A percentile compares a stretch with the other conserved stretches of the same genome.
Conservation (phyloP, 805 yeast species). For the Clavispora asparagi region DNA sequence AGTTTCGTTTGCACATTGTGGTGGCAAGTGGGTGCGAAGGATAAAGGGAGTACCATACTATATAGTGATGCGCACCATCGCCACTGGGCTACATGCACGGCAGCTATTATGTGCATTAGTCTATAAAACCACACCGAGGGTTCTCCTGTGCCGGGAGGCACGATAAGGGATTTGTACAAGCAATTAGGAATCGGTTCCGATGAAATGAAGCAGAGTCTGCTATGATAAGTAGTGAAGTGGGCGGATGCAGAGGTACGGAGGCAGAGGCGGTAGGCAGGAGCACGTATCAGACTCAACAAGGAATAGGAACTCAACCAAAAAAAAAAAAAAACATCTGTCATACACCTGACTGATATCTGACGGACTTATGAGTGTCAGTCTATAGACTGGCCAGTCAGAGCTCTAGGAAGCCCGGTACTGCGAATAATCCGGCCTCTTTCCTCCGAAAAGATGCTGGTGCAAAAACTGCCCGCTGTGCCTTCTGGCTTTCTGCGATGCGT, state of each 20-base stretch:
- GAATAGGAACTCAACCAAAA: no score
- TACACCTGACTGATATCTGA: no score
- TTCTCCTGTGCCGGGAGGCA: neutral
- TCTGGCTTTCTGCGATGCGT: conserved; percentile 8
- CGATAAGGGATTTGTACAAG: neutral
- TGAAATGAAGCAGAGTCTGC: neutral
- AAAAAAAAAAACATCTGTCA: no score
- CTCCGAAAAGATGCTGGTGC: conserved; percentile 15
- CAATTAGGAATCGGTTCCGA: neutral
- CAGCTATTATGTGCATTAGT: neutral
- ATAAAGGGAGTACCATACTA: neutral
- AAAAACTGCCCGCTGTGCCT: conserved; percentile 14
- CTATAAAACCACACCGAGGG: neutral
- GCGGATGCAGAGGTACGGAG: no score
- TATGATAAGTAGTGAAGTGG: neutral
- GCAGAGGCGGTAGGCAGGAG: no score
- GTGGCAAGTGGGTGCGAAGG: neutral
- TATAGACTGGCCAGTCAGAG: no score
- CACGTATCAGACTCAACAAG: no score
- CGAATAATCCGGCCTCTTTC: conserved; percentile 14
- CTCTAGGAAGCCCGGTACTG: conserved; percentile 13
- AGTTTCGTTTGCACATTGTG: neutral
- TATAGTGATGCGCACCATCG: conserved; percentile 1
- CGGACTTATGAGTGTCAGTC: no score
- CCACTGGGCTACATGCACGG: neutral